Evolutionary conservation across 805 yeast species (phyloP).

Genomic region (Saturnispora bothae): DNA sequence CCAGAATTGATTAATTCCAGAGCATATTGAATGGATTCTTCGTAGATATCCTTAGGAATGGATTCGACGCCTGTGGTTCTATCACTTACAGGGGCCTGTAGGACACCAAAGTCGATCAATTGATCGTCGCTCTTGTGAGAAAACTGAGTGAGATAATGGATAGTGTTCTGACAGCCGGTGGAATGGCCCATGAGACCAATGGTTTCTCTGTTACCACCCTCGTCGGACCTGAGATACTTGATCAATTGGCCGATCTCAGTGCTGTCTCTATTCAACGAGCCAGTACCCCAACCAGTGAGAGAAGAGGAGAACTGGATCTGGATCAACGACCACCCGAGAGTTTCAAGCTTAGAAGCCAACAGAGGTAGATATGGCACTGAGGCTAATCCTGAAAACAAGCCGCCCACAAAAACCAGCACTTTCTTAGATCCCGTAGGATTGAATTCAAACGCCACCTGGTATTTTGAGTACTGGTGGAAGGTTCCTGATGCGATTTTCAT

Average conservation of each 20-base stretch:
- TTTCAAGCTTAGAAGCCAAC: constrained; percentile 32
- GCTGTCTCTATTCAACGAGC: constrained; percentile 49
- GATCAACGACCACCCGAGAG: constrained; percentile 45
- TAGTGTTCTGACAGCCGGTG: constrained; percentile 74
- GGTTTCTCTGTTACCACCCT: constrained; percentile 35
- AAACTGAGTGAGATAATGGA: constrained; percentile 43
- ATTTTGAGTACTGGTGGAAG: constrained; percentile 36
- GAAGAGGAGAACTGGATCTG: constrained; percentile 50
- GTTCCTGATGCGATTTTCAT: constrained; percentile 25
- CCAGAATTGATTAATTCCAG: constrained; percentile 33
- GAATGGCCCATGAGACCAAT: constrained; percentile 74
- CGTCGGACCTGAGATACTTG: constrained; percentile 37
- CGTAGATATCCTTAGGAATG: constrained; percentile 13
- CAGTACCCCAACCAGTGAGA: constrained; percentile 67
- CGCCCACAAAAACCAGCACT: constrained; percentile 61
- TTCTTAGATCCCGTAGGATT: constrained; percentile 28
- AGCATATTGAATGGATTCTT: constrained; percentile 23
- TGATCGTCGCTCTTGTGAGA: neutral
- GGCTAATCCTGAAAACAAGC: constrained; percentile 59
- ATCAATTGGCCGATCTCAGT: constrained; percentile 47
- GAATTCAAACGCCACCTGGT: constrained; percentile 48
- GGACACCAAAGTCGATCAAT: constrained; percentile 42
- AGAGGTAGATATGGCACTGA: constrained; percentile 57
- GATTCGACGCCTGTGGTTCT: constrained; percentile 32
- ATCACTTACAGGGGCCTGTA: constrained; percentile 75